Evolutionary conservation across 2,329 filamentous ascomycete genomes (phyloP).

Genomic region (Neonectria hederae): DNA sequence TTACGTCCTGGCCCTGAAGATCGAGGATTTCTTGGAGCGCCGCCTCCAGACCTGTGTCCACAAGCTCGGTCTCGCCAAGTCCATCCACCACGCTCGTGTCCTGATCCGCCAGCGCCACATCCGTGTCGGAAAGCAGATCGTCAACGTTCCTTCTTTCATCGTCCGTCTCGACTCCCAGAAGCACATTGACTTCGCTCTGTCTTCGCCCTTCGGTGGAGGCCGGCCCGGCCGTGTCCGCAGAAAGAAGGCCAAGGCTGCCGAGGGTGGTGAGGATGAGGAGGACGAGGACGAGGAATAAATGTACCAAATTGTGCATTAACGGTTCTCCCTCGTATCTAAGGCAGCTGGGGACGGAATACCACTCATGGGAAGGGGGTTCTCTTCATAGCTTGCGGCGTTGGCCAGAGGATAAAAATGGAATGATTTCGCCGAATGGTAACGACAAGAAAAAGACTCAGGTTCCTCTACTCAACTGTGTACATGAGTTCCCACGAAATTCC

Average conservation of each 20-base stretch:
- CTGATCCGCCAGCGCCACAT: slow-evolving; percentile 99
- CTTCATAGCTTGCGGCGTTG: slow-evolving; percentile 63
- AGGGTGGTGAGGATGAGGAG: slow-evolving; percentile 82
- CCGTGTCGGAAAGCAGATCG: slow-evolving; percentile 99
- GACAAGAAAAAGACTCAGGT: slow-evolving; percentile 36
- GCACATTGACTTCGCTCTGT: slow-evolving; percentile 99
- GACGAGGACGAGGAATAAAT: slow-evolving; percentile 85
- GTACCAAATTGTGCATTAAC: slow-evolving; percentile 45
- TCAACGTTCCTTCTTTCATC: slow-evolving; percentile 99
- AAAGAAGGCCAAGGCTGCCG: slow-evolving; percentile 99
- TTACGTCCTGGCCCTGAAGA: slow-evolving; percentile 99
- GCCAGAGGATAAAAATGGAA: slow-evolving; percentile 58
- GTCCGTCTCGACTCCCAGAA: slow-evolving; percentile 99
- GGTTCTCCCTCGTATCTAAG: slow-evolving; percentile 44
- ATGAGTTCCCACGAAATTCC: slow-evolving; percentile 38
- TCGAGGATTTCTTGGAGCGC: slow-evolving; percentile 99
- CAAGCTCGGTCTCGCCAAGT: slow-evolving; percentile 99
- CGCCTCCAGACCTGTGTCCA: slow-evolving; percentile 99
- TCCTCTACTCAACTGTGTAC: slow-evolving; percentile 38
- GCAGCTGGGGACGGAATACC: slow-evolving; percentile 47
- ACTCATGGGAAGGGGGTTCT: slow-evolving; percentile 52
- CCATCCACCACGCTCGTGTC: slow-evolving; percentile 99
- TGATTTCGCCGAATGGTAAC: slow-evolving; percentile 49
- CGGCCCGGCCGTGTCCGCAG: slow-evolving; percentile 97
- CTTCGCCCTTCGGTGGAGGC: slow-evolving; percentile 96